Percentiles rank a stretch among this genome's conserved stretches.
Evolutionary conservation across 805 yeast genomes (phyloP).

Genomic region (Saccharomycopsis selenospora): DNA sequence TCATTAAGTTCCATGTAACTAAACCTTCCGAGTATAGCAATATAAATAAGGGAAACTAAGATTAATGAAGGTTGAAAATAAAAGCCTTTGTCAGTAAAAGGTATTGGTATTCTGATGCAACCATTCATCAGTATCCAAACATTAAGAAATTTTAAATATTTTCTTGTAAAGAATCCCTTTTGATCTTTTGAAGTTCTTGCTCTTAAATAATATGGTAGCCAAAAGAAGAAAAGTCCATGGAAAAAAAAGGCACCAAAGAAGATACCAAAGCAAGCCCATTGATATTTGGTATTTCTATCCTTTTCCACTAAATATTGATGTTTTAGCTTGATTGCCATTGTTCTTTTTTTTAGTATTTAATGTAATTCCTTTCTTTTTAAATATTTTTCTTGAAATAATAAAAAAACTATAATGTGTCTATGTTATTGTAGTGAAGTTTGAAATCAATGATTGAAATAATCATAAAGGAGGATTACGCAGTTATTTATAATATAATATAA

Average conservation of each 20-base stretch:
- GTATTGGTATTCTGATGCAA: slow-evolving; percentile 26
- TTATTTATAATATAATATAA: too few relatives aligned
- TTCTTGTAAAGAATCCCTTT: slow-evolving; percentile 8
- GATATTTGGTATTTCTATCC: slow-evolving; percentile 31
- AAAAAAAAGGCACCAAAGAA: slow-evolving; percentile 26
- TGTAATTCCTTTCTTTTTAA: too few relatives aligned
- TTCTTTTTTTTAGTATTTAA: too few relatives aligned
- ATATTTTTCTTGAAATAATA: too few relatives aligned
- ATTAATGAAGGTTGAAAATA: slow-evolving; percentile 38
- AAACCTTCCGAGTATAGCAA: slow-evolving; percentile 29
- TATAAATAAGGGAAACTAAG: slow-evolving; percentile 27
- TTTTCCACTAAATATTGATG: slow-evolving; percentile 35
- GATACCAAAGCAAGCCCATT: slow-evolving; percentile 32
- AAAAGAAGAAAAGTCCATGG: slow-evolving; percentile 37
- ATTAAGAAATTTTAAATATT: slow-evolving; percentile 28
- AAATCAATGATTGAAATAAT: too few relatives aligned
- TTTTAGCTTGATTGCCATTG: slow-evolving; percentile 31
- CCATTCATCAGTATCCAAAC: slow-evolving; percentile 29
- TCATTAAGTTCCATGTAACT: slow-evolving; percentile 31
- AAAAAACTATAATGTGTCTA: too few relatives aligned
- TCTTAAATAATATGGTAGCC: slow-evolving; percentile 35
- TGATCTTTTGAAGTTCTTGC: neutral
- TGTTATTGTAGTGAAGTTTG: too few relatives aligned
- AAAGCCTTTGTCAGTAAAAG: slow-evolving; percentile 21
- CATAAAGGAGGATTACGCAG: too few relatives aligned